A percentile compares a stretch with the other conserved stretches of the same genome.
Conservation (phyloP, 495 filamentous ascomycete species). For the Stereocaulon alpinum region DNA sequence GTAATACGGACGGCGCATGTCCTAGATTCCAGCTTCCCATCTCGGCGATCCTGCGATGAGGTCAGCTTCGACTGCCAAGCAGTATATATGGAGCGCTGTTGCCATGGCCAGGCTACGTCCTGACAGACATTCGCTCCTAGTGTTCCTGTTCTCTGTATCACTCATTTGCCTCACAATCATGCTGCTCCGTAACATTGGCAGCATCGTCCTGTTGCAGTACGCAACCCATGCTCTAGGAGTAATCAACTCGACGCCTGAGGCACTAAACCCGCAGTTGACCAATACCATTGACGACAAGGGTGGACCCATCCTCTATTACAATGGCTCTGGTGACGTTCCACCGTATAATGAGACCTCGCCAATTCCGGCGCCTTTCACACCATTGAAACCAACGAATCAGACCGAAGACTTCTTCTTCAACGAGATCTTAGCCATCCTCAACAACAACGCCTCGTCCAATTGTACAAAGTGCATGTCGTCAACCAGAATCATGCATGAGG, state of each 20-base stretch:
- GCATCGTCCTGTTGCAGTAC: constrained; percentile 10
- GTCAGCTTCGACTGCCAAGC: background rate
- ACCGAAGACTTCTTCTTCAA: constrained; percentile 20
- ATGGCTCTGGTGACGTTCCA: constrained; percentile 17
- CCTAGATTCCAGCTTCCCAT: background rate
- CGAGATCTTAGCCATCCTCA: constrained; percentile 20
- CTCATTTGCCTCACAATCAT: constrained; percentile 1
- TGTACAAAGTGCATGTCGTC: constrained; percentile 20
- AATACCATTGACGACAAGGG: constrained; percentile 13
- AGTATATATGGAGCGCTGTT: constrained; percentile 11
- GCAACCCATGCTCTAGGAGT: background rate
- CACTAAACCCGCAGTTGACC: constrained; percentile 13
- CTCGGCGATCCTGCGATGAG: background rate
- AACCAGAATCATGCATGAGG: constrained; percentile 21
- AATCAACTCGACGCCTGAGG: constrained; percentile 2
- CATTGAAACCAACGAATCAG: constrained; percentile 12
- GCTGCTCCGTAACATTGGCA: background rate
- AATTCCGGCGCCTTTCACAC: constrained; percentile 16
- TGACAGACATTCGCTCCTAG: background rate
- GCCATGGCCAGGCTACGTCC: background rate
- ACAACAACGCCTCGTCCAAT: constrained; percentile 9
- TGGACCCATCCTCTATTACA: constrained; percentile 14
- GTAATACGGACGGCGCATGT: background rate
- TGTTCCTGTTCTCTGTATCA: constrained; percentile 3
- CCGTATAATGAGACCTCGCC: constrained; percentile 21